These are phyloP conservation scores for Rhodofomes roseus DNA, from an alignment of 1,284 basidiomycete genomes.

Conservation along the genomic window DNA sequence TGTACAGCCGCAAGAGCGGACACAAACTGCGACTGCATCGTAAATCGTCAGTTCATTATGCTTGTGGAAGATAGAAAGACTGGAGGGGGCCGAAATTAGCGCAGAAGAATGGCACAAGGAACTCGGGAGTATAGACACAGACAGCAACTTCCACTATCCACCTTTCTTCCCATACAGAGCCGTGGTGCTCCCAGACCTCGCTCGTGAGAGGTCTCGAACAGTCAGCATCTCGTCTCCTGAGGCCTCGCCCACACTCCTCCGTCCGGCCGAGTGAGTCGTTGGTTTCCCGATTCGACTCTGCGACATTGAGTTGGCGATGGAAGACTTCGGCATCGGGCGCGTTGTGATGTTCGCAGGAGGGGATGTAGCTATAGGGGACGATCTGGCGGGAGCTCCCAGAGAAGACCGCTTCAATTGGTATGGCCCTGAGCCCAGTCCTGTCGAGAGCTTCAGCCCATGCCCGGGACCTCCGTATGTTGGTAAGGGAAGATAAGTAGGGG, in stretches of 20 bases:
- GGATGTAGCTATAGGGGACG: constrained; percentile 15
- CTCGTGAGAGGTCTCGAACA: constrained; percentile 17
- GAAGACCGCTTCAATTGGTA: constrained; percentile 57
- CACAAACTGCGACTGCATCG: constrained; percentile 8
- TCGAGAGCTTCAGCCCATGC: constrained; percentile 55
- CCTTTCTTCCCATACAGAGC: constrained; percentile 13
- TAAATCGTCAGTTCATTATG: constrained; percentile 22
- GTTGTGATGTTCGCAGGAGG: constrained; percentile 48
- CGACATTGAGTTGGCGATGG: constrained; percentile 36
- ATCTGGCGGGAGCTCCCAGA: constrained; percentile 37
- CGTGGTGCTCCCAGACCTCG: constrained; percentile 21
- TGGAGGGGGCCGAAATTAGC: not conserved
- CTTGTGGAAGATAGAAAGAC: constrained; percentile 6
- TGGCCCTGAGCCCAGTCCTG: constrained; percentile 40
- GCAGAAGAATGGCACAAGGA: not conserved
- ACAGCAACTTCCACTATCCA: not conserved
- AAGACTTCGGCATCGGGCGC: constrained; percentile 41
- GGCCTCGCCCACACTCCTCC: constrained; percentile 43
- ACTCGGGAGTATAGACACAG: not conserved
- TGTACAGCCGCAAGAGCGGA: constrained; percentile 12
- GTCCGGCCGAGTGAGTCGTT: constrained; percentile 34
- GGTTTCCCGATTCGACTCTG: constrained; percentile 70
- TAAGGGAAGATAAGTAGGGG: constrained; percentile 70
- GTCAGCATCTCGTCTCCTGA: constrained; percentile 16
- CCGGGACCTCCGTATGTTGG: constrained; percentile 43